Base-by-base conservation (phyloP, 192 early-diverging fungal genomes). In the Backusella sp. region DNA sequence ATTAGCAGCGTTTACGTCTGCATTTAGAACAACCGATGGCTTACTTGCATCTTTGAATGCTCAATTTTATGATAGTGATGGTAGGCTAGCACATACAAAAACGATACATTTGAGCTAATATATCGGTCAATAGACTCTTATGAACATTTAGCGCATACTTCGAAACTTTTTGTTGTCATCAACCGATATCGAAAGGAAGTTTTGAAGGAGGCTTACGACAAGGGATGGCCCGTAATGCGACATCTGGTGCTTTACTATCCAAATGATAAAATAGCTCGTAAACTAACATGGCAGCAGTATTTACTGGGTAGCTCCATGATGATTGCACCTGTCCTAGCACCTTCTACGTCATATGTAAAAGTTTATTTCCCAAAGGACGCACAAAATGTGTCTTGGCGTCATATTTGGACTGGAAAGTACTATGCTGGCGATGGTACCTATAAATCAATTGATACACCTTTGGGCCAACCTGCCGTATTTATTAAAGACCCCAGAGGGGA, bases 271-370 rank as follows among this genome's bases (percentile, higher is more conserved):
- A 78, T 32, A 12, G 81, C 73, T 28, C 75, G 70, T 36, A 36
- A 72, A n/a, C 49, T 84, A 14, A 84, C 72, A 5, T 83, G 79
- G n/a, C 79, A 84, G 30, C 84, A 85, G 41, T 85, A 79, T 70
- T 42, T 85, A 17, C 52, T 85, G 1, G 84, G 84, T n/a, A 39
- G 52, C 5, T 69, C 62, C 4, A 69, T 85, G 17, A 41, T 85
- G 39, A 77, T 85, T 9, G 79, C 76, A 6, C 84, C 84, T 1
- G 81, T 83, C 0, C 52, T 83, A 1, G 41, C 72, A 4, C 76
- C 84, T 0, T 77, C 76, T 8, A 42, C 73, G 0, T 39, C 66
- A 7, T 79, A 39, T 72, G 73, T 85, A 37, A 84, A 84, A 68
- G 84, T 85, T 0, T 84, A 85, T 52, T 80, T 85, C 76, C 84